Evolutionary conservation across 495 filamentous ascomycete species (phyloP).

Genomic region (Pseudomonodictys pantanalensis): DNA sequence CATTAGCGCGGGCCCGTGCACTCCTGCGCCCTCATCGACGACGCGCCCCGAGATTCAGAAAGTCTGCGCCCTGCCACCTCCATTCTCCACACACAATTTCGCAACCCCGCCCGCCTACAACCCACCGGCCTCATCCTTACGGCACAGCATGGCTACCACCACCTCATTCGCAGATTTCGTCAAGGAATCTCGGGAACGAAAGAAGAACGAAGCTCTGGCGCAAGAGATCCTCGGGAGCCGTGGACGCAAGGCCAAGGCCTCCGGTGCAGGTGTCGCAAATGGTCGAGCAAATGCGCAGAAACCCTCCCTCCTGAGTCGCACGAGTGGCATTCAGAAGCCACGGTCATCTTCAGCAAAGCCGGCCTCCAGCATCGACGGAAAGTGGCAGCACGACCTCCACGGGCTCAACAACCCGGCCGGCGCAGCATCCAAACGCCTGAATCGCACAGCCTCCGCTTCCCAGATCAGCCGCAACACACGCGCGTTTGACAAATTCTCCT

Average conservation of each 20-base stretch:
- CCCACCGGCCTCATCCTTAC: not conserved
- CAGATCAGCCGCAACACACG: conserved; percentile 31
- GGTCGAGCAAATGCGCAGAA: conserved; percentile 10
- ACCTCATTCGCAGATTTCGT: conserved; percentile 22
- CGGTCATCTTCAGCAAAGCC: conserved; percentile 31
- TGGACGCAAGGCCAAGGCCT: conserved; percentile 18
- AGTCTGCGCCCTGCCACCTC: not conserved
- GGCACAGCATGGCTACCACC: not conserved
- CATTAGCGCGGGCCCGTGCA: not conserved
- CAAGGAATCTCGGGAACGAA: conserved; percentile 24
- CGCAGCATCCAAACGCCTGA: conserved; percentile 9
- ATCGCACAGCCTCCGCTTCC: conserved; percentile 32
- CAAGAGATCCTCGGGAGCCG: conserved; percentile 34
- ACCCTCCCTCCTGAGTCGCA: conserved; percentile 24
- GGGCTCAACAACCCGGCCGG: conserved; percentile 22
- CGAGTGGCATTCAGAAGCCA: conserved; percentile 22
- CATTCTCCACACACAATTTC: not conserved
- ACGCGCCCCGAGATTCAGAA: not conserved
- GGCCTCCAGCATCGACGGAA: conserved; percentile 24
- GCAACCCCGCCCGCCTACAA: not conserved
- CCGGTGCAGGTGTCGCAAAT: conserved; percentile 3
- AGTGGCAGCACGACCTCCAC: conserved; percentile 34
- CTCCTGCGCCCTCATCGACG: not conserved
- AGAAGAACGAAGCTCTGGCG: conserved; percentile 29
- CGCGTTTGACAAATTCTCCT: conserved; percentile 37